Conservation (phyloP, 768 basidiomycete genomes). For the Termitomyces sp. region DNA sequence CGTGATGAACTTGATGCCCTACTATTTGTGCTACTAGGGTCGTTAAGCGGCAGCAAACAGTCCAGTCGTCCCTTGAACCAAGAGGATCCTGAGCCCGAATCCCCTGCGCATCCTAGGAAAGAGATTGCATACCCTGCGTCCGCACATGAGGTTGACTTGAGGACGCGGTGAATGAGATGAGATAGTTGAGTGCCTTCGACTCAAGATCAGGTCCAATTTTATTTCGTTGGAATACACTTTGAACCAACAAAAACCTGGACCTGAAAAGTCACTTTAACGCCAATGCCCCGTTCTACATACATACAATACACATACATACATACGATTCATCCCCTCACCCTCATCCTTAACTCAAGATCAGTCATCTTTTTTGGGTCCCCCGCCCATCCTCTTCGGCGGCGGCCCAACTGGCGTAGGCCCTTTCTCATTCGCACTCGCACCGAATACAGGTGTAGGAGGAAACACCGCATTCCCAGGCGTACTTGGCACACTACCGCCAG, state of each 20-base stretch:
- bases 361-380: constrained; percentile 30
- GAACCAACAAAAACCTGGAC: not conserved
- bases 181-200: no score
- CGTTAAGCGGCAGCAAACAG: no score
- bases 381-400: constrained; percentile 18
- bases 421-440: constrained; percentile 20
- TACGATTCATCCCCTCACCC: not conserved
- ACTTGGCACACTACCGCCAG: constrained; percentile 15
- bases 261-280: not conserved
- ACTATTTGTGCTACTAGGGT: no score
- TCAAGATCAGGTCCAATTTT: no score
- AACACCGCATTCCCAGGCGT: constrained; percentile 30
- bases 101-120: no score
- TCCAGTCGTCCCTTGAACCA: no score
- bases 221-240: no score
- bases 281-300: not conserved
- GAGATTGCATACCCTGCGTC: no score
- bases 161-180: no score
- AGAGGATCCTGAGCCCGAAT: no score
- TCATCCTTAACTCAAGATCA: constrained; percentile 9
- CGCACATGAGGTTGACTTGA: no score
- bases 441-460: constrained; percentile 28
- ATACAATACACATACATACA: not conserved
- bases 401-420: constrained; percentile 18
- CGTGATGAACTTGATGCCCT: no score